Evolutionary conservation across 2,329 filamentous ascomycete genomes (phyloP).

Genomic region (Escovopsis weberi): DNA sequence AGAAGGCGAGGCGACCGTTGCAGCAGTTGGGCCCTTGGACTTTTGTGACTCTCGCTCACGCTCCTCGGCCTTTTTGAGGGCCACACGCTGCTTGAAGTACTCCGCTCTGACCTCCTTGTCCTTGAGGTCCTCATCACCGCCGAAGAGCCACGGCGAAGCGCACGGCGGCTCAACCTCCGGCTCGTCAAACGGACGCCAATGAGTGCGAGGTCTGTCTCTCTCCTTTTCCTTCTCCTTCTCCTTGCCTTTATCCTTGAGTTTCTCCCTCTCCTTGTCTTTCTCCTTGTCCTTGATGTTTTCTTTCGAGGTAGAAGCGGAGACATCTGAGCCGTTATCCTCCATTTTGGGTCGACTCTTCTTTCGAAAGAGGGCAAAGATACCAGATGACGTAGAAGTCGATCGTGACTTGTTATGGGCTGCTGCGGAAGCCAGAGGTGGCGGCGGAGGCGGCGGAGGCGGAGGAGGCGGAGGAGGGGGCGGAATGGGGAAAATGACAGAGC

Average conservation of each 20-base stretch:
- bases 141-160: constrained; percentile 11
- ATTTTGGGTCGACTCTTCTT: constrained; percentile 9
- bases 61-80: constrained; percentile 4
- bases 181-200: constrained; percentile 16
- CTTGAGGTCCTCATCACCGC: constrained; percentile 4
- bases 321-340: neutral
- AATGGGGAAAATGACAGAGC: neutral
- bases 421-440: neutral
- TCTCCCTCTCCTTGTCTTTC: neutral
- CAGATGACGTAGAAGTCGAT: constrained; percentile 5
- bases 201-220: constrained; percentile 6
- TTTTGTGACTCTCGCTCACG: constrained; percentile 3
- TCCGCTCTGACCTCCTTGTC: constrained; percentile 9
- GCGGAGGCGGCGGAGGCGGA: neutral
- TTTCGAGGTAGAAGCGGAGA: too few relatives aligned
- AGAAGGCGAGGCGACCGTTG: neutral
- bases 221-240: neutral
- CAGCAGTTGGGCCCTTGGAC: neutral
- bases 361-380: constrained; percentile 13
- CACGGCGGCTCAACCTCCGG: constrained; percentile 9
- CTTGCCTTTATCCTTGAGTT: neutral
- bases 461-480: neutral
- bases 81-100: constrained; percentile 12
- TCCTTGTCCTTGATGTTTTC: constrained; percentile 7
- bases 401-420: neutral